Conservation (phyloP, 2,329 filamentous ascomycete species). For the Sphaerulina populicola region DNA sequence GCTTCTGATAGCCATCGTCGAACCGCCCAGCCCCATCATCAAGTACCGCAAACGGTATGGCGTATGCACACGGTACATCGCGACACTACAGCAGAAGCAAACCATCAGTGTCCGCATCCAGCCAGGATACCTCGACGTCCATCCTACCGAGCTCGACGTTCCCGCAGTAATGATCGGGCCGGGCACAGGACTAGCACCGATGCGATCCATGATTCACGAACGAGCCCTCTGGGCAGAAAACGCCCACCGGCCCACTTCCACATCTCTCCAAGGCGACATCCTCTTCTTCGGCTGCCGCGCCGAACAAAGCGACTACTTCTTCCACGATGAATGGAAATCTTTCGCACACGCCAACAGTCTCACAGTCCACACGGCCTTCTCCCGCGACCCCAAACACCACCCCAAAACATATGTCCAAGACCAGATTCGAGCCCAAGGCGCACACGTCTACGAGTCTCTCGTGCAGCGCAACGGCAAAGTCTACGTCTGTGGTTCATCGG, state of each 20-base stretch:
- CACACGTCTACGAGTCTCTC: constrained; percentile 46
- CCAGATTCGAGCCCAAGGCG: constrained; percentile 46
- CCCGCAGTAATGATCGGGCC: constrained; percentile 73
- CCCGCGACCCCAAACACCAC: constrained; percentile 50
- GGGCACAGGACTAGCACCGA: constrained; percentile 78
- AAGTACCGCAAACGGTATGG: constrained; percentile 84
- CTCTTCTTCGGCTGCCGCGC: constrained; percentile 85
- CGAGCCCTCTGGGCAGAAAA: constrained; percentile 42
- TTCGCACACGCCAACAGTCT: constrained; percentile 41
- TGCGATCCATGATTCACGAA: constrained; percentile 72
- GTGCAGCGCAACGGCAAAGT: constrained; percentile 46
- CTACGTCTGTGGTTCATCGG: constrained; percentile 54
- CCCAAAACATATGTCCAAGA: constrained; percentile 63
- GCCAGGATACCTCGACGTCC: constrained; percentile 46
- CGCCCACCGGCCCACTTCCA: background rate
- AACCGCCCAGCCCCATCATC: constrained; percentile 56
- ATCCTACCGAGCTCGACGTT: constrained; percentile 39
- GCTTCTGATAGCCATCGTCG: constrained; percentile 32
- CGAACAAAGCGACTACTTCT: constrained; percentile 68
- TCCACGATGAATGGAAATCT: constrained; percentile 62
- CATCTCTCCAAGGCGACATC: constrained; percentile 35
- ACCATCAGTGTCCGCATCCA: constrained; percentile 52
- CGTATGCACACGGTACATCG: constrained; percentile 81
- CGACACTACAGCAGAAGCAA: constrained; percentile 52
- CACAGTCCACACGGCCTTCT: constrained; percentile 58